phyloP scores from a whole-genome alignment of 495 filamentous ascomycete genomes.

The Rusavskia elegans region DNA sequence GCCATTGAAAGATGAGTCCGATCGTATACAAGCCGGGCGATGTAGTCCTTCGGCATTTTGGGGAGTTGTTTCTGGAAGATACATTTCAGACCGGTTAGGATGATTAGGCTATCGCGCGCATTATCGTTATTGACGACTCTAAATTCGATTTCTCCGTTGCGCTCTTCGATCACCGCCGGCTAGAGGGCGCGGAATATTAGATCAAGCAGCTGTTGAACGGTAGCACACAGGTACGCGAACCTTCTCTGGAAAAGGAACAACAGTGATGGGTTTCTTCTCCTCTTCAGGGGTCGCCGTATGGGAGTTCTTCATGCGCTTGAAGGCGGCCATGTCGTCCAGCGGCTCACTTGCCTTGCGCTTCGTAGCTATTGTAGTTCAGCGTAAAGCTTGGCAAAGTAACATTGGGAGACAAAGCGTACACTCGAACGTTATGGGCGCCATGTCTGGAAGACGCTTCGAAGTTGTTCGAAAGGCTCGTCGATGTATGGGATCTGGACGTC shows the following conservation, averaged over 20 bases:
- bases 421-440: conserved; percentile 15
- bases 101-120: conserved; percentile 72
- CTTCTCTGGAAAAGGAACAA: conserved; percentile 75
- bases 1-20: conserved; percentile 91
- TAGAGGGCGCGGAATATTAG: conserved; percentile 13
- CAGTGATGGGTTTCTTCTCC: conserved; percentile 33
- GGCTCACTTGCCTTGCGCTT: conserved; percentile 74
- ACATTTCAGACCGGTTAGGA: conserved; percentile 89
- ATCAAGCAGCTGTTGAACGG: not conserved
- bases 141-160: conserved; percentile 91
- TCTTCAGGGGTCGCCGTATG: conserved; percentile 36
- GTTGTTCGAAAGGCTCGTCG: too few relatives aligned
- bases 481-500: too few relatives aligned
- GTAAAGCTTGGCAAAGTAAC: too few relatives aligned
- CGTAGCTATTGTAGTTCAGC: conserved; percentile 23
- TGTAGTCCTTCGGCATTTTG: conserved; percentile 99
- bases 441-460: not conserved
- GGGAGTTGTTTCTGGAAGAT: conserved; percentile 98
- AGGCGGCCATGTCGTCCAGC: conserved; percentile 33
- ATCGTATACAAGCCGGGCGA: conserved; percentile 92
- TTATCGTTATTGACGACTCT: conserved; percentile 96
- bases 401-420: not conserved
- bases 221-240: conserved; percentile 21
- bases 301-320: conserved; percentile 44
- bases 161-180: conserved; percentile 87